These are phyloP conservation scores for Nemophila menziesii DNA, from an alignment of 257 asterid genomes.

Conservation along the genomic window DNA sequence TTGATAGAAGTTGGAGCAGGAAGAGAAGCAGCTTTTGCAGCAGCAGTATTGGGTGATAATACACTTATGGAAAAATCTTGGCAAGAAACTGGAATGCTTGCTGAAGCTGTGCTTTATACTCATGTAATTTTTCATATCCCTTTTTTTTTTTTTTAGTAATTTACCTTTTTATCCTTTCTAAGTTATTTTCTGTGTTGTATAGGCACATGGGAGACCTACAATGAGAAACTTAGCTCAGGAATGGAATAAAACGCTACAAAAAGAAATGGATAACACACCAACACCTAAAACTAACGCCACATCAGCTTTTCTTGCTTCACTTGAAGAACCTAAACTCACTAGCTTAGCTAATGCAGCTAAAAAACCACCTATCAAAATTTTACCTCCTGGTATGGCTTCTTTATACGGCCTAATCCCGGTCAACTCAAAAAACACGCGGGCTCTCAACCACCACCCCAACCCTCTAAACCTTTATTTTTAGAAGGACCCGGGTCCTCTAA, in stretches of 20 bases:
- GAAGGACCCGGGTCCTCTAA: slow-evolving; percentile 47
- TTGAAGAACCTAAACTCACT: slow-evolving; percentile 86
- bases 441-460: slow-evolving; percentile 58
- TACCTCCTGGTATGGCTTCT: slow-evolving; percentile 96
- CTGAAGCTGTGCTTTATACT: slow-evolving; percentile 96
- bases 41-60: slow-evolving; percentile 93
- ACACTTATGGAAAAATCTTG: slow-evolving; percentile 94
- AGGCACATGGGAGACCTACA: slow-evolving; percentile 97
- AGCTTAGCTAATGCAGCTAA: slow-evolving; percentile 88
- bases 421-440: slow-evolving; percentile 37
- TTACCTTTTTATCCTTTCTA: slow-evolving; percentile 2
- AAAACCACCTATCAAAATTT: slow-evolving; percentile 87
- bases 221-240: slow-evolving; percentile 77
- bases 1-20: slow-evolving; percentile 86
- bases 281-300: slow-evolving; percentile 84
- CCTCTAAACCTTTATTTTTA: slow-evolving; percentile 48
- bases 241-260: slow-evolving; percentile 84
- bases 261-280: slow-evolving; percentile 69
- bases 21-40: slow-evolving; percentile 95
- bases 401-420: slow-evolving; percentile 93
- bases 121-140: no score
- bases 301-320: slow-evolving; percentile 87
- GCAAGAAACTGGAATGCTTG: slow-evolving; percentile 98
- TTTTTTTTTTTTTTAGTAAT: no score
- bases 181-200: slow-evolving; percentile 5